A percentile compares a stretch with the other conserved stretches of the same genome.
These are phyloP conservation scores for Melanopsichium pennsylvanicum DNA, from an alignment of 1,284 basidiomycete species.

Conservation along the genomic window DNA sequence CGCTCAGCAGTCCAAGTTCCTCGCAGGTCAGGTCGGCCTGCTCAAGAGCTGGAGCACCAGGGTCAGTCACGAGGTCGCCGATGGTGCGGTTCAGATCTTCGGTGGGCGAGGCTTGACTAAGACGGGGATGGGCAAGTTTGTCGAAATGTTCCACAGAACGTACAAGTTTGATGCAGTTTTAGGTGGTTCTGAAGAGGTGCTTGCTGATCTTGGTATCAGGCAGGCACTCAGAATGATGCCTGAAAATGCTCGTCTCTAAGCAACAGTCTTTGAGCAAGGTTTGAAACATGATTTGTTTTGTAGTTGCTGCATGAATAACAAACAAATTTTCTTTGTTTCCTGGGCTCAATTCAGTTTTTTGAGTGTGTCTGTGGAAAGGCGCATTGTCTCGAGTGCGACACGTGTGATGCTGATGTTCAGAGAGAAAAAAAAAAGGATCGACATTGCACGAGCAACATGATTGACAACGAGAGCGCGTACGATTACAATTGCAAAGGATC, in stretches of 20 bases:
- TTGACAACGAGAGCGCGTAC: too few species aligned
- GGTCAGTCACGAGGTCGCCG: constrained; percentile 70
- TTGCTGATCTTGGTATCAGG: constrained; percentile 70
- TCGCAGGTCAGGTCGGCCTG: constrained; percentile 76
- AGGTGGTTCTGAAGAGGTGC: constrained; percentile 67
- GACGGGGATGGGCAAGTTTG: constrained; percentile 72
- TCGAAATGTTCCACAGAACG: constrained; percentile 69
- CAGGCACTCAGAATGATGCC: constrained; percentile 67
- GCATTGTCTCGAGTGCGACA: too few species aligned
- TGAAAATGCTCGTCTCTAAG: constrained; percentile 54
- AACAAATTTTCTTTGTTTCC: too few species aligned
- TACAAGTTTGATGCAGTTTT: constrained; percentile 77
- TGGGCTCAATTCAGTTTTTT: too few species aligned
- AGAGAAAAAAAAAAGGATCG: too few species aligned
- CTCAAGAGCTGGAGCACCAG: constrained; percentile 71
- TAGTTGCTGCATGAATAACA: too few species aligned
- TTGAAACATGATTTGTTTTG: too few species aligned
- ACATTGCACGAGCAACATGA: too few species aligned
- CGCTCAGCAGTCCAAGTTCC: constrained; percentile 73
- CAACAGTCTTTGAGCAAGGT: not conserved
- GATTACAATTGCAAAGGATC: not conserved
- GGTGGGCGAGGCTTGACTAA: constrained; percentile 75
- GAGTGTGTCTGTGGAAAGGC: too few species aligned
- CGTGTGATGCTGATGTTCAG: too few species aligned
- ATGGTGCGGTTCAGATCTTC: constrained; percentile 79